Evolutionary conservation across 352 stramenopile genomes (phyloP).

Genomic region (Phytophthora palmivora): DNA sequence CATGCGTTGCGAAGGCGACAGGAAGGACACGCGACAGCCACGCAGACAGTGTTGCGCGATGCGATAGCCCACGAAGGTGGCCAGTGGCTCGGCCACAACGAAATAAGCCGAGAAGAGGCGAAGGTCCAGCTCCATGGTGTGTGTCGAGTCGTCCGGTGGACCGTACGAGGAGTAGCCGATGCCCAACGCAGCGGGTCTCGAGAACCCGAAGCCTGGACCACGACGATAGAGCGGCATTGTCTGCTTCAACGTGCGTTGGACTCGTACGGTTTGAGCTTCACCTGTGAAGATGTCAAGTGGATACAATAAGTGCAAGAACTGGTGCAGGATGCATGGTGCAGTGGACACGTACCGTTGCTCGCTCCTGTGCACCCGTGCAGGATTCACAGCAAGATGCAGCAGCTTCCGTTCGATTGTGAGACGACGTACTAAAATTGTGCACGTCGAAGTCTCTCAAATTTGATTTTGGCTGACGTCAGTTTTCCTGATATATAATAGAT

Average conservation of each 20-base stretch:
- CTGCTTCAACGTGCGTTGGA: not conserved
- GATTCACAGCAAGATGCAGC: conserved; percentile 6
- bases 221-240: conserved; percentile 68
- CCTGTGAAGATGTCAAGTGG: conserved; percentile 5
- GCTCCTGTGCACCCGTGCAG: conserved; percentile 19
- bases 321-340: conserved; percentile 16
- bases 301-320: conserved; percentile 1
- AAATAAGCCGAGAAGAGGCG: conserved; percentile 86
- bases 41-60: conserved; percentile 83
- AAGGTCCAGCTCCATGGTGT: conserved; percentile 60
- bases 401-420: conserved; percentile 24
- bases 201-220: conserved; percentile 57
- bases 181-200: conserved; percentile 32
- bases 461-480: conserved; percentile 2
- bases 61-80: conserved; percentile 81
- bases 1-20: conserved; percentile 67
- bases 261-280: not conserved
- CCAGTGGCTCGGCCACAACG: conserved; percentile 72
- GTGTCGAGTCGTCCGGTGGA: conserved; percentile 47
- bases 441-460: not conserved
- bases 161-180: conserved; percentile 51
- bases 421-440: not conserved
- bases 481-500: not conserved
- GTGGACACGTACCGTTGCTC: conserved; percentile 28
- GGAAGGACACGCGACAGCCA: conserved; percentile 67